Evolutionary conservation across 176 grass and related monocot genomes (phyloP).

Genomic region (Oryza coarctata): DNA sequence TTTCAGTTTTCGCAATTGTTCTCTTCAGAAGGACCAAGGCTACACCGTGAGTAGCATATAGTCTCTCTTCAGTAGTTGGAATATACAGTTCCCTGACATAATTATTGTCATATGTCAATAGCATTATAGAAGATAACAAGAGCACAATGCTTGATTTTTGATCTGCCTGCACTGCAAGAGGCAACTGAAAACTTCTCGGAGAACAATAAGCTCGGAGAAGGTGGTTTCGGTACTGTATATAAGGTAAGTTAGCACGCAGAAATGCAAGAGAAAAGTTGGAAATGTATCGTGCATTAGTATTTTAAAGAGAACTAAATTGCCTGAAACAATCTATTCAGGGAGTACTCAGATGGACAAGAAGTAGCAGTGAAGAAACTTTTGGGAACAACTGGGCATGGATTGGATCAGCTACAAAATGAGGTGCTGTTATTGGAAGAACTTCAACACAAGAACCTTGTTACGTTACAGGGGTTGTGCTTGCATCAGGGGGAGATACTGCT

Average conservation of each 20-base stretch:
- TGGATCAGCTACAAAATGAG: constrained; percentile 47
- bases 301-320: neutral
- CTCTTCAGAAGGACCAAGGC: constrained; percentile 28
- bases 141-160: constrained; percentile 44
- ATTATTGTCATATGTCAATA: constrained; percentile 27
- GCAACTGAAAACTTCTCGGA: constrained; percentile 52
- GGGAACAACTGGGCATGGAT: neutral
- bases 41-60: constrained; percentile 30
- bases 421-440: constrained; percentile 34
- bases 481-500: constrained; percentile 23
- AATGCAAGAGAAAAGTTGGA: neutral
- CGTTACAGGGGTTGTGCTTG: constrained; percentile 39
- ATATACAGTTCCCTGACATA: neutral
- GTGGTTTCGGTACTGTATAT: constrained; percentile 48
- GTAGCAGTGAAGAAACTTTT: constrained; percentile 52
- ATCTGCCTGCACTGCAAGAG: constrained; percentile 32
- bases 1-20: constrained; percentile 32
- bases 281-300: neutral
- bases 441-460: constrained; percentile 58
- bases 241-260: constrained; percentile 18
- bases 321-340: constrained; percentile 26
- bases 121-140: constrained; percentile 40
- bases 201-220: constrained; percentile 46
- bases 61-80: neutral
- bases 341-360: constrained; percentile 28